Evolutionary conservation across 2,329 filamentous ascomycete genomes (phyloP).

Genomic region (Claviceps humidiphila): DNA sequence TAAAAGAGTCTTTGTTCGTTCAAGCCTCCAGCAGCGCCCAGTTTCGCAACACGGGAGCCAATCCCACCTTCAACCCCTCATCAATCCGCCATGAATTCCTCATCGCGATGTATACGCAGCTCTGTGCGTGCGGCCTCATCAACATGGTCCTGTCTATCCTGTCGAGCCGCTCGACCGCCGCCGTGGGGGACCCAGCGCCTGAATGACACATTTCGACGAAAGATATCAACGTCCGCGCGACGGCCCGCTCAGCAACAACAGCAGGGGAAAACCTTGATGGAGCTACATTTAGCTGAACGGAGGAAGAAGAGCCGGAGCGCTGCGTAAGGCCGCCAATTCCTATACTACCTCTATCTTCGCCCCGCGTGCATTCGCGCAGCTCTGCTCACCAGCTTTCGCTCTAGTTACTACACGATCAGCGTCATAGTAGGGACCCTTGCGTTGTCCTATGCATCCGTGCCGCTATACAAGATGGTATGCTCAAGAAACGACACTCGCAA

Average conservation of each 20-base stretch:
- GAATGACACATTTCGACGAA: slow-evolving; percentile 15
- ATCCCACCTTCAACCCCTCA: neutral
- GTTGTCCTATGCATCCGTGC: slow-evolving; percentile 71
- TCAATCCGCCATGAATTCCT: slow-evolving; percentile 21
- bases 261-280: slow-evolving; percentile 33
- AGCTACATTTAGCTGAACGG: slow-evolving; percentile 50
- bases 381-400: neutral
- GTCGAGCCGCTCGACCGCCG: slow-evolving; percentile 20
- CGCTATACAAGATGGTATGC: slow-evolving; percentile 74
- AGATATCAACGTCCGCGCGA: slow-evolving; percentile 17
- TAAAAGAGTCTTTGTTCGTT: too few relatives aligned
- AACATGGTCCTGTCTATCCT: slow-evolving; percentile 25
- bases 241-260: slow-evolving; percentile 14
- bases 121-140: slow-evolving; percentile 14
- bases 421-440: slow-evolving; percentile 69
- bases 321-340: slow-evolving; percentile 17
- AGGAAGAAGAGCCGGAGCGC: slow-evolving; percentile 53
- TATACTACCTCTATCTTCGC: neutral
- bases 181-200: slow-evolving; percentile 8
- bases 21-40: too few relatives aligned
- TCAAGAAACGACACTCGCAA: too few relatives aligned
- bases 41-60: too few relatives aligned
- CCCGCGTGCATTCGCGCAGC: neutral
- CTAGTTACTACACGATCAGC: slow-evolving; percentile 61
- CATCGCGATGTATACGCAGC: slow-evolving; percentile 23